Evolutionary conservation across 805 yeast species (phyloP), one percentile per base, ranked within the genome.

Genomic region (Peterozyma toletana): DNA sequence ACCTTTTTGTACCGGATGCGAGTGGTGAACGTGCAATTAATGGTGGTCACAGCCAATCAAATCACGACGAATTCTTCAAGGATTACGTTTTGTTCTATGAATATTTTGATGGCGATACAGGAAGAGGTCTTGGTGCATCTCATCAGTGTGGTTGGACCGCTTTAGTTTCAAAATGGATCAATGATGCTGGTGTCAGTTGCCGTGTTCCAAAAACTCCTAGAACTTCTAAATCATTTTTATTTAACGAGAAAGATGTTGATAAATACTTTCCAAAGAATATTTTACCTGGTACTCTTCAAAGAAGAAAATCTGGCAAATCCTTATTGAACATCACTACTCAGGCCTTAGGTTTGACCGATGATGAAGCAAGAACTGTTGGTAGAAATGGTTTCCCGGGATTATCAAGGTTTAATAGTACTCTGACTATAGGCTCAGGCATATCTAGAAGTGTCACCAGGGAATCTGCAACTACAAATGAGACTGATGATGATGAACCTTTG

Each of bases 61-160:
- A 80, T 44, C 66, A 68, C 30, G 95, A 86, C 59, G 80, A 78
- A 42, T 59, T 77, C 58, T 90, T 87, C 69, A 77, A 75, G 54
- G 95, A 88, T 48, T 75, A 77, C 50, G 75, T 86, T 37, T 82
- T 85, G 49, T 89, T 86, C 59, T 85, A 78, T 59, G 97, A 89
- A 67, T 89, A 83, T 60, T 89, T 89, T 59, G 95, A 89, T 56
- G 96, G 95, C 52, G 97, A 89, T 59, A 84, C 93, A 2, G 97
- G 97, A 35, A 76, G 96, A 52, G 97, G 96, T 5, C 66, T 89
- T 45, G 97, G 97, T 31, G 88, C 96, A 1, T 80, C 89, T 42
- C 96, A 90, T 67, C 97, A 89, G 66, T 83, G 89, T 70, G 97
- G 97, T 11, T 89, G 97, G 97, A 89, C 96, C 1, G 90, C 95